Evolutionary conservation across 169 alveolate species (phyloP).

Genomic region (Plasmodium chabaudi): DNA sequence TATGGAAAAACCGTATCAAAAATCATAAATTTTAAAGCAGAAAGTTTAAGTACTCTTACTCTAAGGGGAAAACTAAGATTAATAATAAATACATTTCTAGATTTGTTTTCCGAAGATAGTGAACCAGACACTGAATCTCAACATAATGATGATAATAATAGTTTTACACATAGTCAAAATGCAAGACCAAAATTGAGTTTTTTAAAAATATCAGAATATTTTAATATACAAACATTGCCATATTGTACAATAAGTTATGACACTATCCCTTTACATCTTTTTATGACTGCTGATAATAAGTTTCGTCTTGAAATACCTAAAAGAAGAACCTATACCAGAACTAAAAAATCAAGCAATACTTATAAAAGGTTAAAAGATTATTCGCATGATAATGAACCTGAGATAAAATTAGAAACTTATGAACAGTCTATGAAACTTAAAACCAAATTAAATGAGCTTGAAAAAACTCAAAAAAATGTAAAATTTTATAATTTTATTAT

Average conservation of each 20-base stretch:
- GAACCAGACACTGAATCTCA: not conserved
- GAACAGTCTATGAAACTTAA: constrained; percentile 71
- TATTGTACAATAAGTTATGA: constrained; percentile 39
- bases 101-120: not conserved
- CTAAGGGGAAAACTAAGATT: constrained; percentile 34
- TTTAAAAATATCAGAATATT: constrained; percentile 33
- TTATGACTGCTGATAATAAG: constrained; percentile 1
- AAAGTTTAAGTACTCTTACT: constrained; percentile 47
- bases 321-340: constrained; percentile 19
- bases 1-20: constrained; percentile 58
- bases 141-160: not conserved
- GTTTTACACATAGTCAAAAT: not conserved
- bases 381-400: constrained; percentile 28
- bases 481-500: constrained; percentile 81
- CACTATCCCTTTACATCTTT: constrained; percentile 43
- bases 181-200: constrained; percentile 4
- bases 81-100: constrained; percentile 20
- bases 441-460: constrained; percentile 37
- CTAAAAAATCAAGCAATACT: constrained; percentile 5
- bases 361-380: constrained; percentile 55
- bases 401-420: constrained; percentile 54
- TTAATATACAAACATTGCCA: constrained; percentile 21
- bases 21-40: constrained; percentile 61
- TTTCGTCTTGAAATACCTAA: constrained; percentile 30
- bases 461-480: constrained; percentile 25